Evolutionary conservation across 257 asterid species (phyloP).

Genomic region (Solanum stenotomum): DNA sequence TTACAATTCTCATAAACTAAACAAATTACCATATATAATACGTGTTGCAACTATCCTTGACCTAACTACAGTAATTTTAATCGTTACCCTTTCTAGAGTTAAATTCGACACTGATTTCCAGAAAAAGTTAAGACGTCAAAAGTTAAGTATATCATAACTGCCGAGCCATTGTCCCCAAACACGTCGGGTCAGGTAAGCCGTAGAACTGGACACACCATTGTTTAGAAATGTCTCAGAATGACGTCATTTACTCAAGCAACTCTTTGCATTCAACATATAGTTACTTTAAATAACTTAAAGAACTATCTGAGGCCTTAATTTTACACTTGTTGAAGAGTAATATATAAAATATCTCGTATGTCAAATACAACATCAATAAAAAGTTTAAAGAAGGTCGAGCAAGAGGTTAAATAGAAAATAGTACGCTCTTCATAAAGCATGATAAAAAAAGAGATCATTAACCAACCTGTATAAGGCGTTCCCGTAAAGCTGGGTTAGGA

Average conservation of each 20-base stretch:
- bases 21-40: background rate
- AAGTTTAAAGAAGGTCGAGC: background rate
- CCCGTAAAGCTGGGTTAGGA: conserved; percentile 97
- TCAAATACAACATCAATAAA: background rate
- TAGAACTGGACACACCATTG: background rate
- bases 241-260: background rate
- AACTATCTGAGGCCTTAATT: background rate
- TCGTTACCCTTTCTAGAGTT: background rate
- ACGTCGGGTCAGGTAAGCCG: background rate
- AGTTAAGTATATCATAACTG: background rate
- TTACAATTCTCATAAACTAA: background rate
- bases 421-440: background rate
- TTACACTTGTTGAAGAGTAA: background rate
- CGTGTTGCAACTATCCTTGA: background rate
- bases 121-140: background rate
- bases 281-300: background rate
- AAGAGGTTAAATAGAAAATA: background rate
- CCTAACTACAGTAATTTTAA: background rate
- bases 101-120: background rate
- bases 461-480: conserved; percentile 90
- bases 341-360: background rate
- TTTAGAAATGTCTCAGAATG: background rate
- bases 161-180: background rate
- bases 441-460: background rate
- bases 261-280: background rate